Evolutionary conservation across 176 grass and related monocot genomes (phyloP).

Genomic region (Zoysia japonica): DNA sequence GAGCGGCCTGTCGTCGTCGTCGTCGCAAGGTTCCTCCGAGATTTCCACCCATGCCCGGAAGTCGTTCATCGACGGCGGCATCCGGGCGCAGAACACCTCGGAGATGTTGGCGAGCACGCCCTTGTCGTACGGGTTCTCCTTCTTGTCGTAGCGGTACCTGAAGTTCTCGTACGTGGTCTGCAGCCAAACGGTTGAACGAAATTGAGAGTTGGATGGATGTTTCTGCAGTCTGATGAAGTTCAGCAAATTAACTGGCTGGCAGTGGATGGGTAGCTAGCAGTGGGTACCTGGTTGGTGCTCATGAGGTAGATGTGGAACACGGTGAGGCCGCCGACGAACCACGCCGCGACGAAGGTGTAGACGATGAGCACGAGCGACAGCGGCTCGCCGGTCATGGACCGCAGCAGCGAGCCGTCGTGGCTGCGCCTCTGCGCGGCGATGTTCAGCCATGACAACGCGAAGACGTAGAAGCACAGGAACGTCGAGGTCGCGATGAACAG

Average conservation of each 20-base stretch:
- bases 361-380: constrained; percentile 72
- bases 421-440: constrained; percentile 47
- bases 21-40: background rate
- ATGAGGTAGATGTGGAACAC: constrained; percentile 85
- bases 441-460: constrained; percentile 78
- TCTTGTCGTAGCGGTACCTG: constrained; percentile 90
- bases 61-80: constrained; percentile 67
- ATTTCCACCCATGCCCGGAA: constrained; percentile 68
- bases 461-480: constrained; percentile 78
- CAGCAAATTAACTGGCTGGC: too few species aligned
- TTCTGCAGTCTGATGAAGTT: background rate
- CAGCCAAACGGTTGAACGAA: background rate
- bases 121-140: constrained; percentile 85
- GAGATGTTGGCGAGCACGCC: constrained; percentile 57
- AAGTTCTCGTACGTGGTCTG: constrained; percentile 99
- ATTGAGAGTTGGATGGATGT: background rate
- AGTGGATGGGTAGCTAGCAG: too few species aligned
- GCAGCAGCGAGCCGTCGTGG: constrained; percentile 54
- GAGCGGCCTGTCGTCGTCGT: constrained; percentile 3
- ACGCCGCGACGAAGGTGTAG: constrained; percentile 78
- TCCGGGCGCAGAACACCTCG: constrained; percentile 68
- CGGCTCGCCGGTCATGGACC: constrained; percentile 65
- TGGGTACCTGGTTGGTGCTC: constrained; percentile 74
- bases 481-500: constrained; percentile 89
- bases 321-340: constrained; percentile 95